Evolutionary conservation across 257 asterid species (phyloP), one percentile per base, ranked within the genome.

Genomic region (Fraxinus pennsylvanica): DNA sequence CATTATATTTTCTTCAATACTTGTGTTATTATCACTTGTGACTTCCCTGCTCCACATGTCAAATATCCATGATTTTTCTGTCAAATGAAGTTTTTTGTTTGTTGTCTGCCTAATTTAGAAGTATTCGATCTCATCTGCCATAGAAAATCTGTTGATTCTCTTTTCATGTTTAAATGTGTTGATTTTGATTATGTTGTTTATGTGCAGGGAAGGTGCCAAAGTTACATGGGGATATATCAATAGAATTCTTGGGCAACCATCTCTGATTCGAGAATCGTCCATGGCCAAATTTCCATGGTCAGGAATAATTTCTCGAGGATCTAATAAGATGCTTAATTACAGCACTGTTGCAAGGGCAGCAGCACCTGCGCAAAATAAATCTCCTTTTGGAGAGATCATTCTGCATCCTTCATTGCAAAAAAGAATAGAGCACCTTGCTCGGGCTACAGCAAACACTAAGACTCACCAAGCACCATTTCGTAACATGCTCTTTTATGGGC

Each of bases 241-340:
- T 85, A 87, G 99, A 82, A 93, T 96, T 80, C 97, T 96, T 74
- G 99, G 99, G 65, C 99, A 93, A 84, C 99, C 99, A 76, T 96
- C 99, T 80, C 88, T 96, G 79, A 96, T 96, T 89, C 94, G 99
- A 74, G 99, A 96, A 84, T 96, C 99, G 73, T 96, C 99, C 17
- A 81, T 96, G 91, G 84, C 92, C 69, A 96, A 87, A 84, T 93
- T 85, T 80, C 98, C 98, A 9, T 92, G 97, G 97, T 89, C 97
- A 78, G 97, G 95, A 73, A 33, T 85, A 78, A 91, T 88, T 92
- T 88, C 92, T 68, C 82, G 86, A 81, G 90, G 90, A 74, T 89
- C 82, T 71, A 86, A 78, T 81, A 87, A 87, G 88, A 76, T 83
- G 79, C 81, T 77, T 72, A 87, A 72, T 21, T 85, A 79, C 52